A percentile compares a stretch with the other conserved stretches of the same genome.
phyloP scores from a whole-genome alignment of 495 filamentous ascomycete species.

The Arthonia radiata region DNA sequence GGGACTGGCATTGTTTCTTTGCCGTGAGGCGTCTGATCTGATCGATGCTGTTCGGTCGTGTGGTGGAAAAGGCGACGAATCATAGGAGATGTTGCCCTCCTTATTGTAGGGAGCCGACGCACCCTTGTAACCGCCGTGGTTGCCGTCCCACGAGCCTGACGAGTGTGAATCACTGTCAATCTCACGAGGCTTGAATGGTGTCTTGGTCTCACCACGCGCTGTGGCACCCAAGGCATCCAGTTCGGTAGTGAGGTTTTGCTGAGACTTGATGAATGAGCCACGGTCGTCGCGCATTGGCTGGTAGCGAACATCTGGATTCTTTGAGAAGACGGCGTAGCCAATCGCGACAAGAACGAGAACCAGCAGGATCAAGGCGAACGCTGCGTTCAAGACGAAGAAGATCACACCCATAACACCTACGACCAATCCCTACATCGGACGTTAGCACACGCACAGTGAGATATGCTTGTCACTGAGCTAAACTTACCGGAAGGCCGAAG shows the following conservation, averaged over 20 bases:
- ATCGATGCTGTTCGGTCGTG: background rate
- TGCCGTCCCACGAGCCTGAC: background rate
- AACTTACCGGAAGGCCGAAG: constrained; percentile 56
- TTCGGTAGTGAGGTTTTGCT: constrained; percentile 70
- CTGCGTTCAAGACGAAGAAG: constrained; percentile 80
- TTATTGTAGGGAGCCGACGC: background rate
- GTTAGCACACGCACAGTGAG: constrained; percentile 1
- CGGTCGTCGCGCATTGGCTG: constrained; percentile 94
- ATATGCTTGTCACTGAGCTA: constrained; percentile 1
- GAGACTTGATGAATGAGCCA: constrained; percentile 94
- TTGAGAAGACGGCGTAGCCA: constrained; percentile 56
- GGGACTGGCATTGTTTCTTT: background rate
- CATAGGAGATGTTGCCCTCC: background rate
- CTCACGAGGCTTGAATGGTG: constrained; percentile 37
- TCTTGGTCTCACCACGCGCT: constrained; percentile 61
- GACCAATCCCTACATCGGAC: constrained; percentile 31
- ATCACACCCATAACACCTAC: constrained; percentile 85
- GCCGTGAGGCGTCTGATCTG: background rate
- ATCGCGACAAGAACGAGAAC: constrained; percentile 75
- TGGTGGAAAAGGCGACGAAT: background rate
- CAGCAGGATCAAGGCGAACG: constrained; percentile 63
- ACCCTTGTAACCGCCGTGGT: background rate
- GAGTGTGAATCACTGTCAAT: constrained; percentile 40
- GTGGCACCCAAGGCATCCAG: constrained; percentile 83
- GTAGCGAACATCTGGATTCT: constrained; percentile 91